phyloP scores from a whole-genome alignment of 2,329 filamentous ascomycete species.

The Fonsecaea multimorphosa region DNA sequence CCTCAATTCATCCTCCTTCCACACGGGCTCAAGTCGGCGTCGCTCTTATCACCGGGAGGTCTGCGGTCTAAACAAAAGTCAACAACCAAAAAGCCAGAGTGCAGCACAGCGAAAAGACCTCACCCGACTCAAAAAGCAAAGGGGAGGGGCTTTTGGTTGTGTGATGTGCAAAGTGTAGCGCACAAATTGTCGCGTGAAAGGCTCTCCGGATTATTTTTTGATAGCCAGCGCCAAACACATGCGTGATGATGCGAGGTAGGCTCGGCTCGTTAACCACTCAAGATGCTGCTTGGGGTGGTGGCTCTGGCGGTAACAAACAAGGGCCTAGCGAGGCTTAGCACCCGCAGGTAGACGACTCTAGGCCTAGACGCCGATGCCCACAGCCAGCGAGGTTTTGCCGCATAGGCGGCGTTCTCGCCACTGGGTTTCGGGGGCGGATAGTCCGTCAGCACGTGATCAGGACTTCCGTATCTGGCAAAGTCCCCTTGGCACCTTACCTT shows the following conservation, averaged over 20 bases:
- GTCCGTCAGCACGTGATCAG: too few relatives aligned
- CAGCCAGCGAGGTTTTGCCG: too few relatives aligned
- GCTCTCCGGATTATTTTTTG: background rate
- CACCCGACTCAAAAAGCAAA: background rate
- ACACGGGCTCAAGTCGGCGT: background rate
- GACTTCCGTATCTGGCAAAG: too few relatives aligned
- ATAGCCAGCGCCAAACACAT: background rate
- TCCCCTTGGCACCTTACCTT: too few relatives aligned
- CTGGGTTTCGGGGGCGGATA: too few relatives aligned
- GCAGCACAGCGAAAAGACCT: background rate
- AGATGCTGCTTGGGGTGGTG: background rate
- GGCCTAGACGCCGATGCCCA: too few relatives aligned
- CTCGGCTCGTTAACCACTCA: slow-evolving; percentile 1
- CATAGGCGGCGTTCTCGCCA: too few relatives aligned
- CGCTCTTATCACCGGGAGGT: slow-evolving; percentile 1
- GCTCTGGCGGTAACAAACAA: too few relatives aligned
- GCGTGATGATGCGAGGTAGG: background rate
- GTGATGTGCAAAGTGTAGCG: background rate
- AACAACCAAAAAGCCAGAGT: background rate
- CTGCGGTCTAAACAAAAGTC: background rate
- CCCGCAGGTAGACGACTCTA: too few relatives aligned
- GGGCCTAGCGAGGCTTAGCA: too few relatives aligned
- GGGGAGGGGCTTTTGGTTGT: background rate
- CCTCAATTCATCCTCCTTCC: slow-evolving; percentile 22
- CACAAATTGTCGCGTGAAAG: background rate